Percentiles rank a stretch among this genome's conserved stretches.
Evolutionary conservation across 2,329 filamentous ascomycete species (phyloP).

Genomic region (Stachybotrys chlorohalonatus): DNA sequence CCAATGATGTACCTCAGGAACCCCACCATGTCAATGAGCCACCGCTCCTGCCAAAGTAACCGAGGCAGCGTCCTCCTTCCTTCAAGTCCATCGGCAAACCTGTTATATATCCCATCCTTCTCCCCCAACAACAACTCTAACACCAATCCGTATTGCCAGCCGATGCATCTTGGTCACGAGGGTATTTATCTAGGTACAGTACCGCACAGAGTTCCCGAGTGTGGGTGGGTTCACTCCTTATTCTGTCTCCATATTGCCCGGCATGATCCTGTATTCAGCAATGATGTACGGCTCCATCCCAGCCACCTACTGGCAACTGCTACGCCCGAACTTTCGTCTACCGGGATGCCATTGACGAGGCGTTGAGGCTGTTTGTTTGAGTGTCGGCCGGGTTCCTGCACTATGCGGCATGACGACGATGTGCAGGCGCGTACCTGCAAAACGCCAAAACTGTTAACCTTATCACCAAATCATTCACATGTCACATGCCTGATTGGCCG

Average conservation of each 20-base stretch:
- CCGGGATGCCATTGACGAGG: background rate
- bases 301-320: too few species aligned
- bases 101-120: background rate
- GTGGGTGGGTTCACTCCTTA: background rate
- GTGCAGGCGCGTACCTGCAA: background rate
- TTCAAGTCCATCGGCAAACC: background rate
- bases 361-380: background rate
- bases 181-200: background rate
- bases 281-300: background rate
- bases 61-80: too few species aligned
- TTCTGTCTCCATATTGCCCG: background rate
- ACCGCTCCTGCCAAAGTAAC: too few species aligned
- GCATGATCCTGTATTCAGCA: background rate
- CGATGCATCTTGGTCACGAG: background rate
- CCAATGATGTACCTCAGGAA: too few species aligned
- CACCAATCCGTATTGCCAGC: background rate
- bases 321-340: background rate
- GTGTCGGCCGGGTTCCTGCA: background rate
- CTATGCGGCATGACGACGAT: background rate
- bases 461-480: background rate
- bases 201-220: background rate
- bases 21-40: too few species aligned
- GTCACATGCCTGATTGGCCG: background rate
- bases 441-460: background rate
- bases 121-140: background rate